Conservation (phyloP, 805 yeast genomes). For the Candida odintsovae region DNA sequence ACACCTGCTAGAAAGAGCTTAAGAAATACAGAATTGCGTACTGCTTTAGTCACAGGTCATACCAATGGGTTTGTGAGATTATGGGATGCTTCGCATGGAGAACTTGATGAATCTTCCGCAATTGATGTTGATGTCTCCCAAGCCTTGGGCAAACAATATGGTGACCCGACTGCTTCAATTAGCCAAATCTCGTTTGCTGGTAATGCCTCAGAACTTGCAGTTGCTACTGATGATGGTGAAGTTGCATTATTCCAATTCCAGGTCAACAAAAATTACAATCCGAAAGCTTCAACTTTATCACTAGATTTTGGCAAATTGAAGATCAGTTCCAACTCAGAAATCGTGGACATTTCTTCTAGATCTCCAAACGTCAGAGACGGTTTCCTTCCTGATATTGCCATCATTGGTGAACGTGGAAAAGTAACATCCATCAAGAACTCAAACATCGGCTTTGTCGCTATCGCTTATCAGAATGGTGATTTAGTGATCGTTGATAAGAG, state of each 20-base stretch:
- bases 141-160: constrained; percentile 37
- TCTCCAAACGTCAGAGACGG: constrained; percentile 53
- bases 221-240: constrained; percentile 63
- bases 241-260: constrained; percentile 72
- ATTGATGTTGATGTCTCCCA: constrained; percentile 52
- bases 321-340: constrained; percentile 22
- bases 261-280: constrained; percentile 39
- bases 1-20: constrained; percentile 49
- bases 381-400: constrained; percentile 48
- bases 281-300: constrained; percentile 28
- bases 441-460: constrained; percentile 76
- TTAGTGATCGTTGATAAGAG: constrained; percentile 72
- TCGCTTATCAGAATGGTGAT: constrained; percentile 74
- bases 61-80: constrained; percentile 77
- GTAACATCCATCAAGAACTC: constrained; percentile 64
- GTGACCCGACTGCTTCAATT: constrained; percentile 37
- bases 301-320: constrained; percentile 25
- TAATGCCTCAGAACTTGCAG: constrained; percentile 69
- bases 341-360: constrained; percentile 49
- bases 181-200: constrained; percentile 67
- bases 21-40: constrained; percentile 44
- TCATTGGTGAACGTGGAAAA: constrained; percentile 39
- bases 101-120: constrained; percentile 51
- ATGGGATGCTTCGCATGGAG: constrained; percentile 80
- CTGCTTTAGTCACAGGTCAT: constrained; percentile 78